phyloP scores from a whole-genome alignment of 2,329 filamentous ascomycete species.

The Ceratocystis alfenasii region DNA sequence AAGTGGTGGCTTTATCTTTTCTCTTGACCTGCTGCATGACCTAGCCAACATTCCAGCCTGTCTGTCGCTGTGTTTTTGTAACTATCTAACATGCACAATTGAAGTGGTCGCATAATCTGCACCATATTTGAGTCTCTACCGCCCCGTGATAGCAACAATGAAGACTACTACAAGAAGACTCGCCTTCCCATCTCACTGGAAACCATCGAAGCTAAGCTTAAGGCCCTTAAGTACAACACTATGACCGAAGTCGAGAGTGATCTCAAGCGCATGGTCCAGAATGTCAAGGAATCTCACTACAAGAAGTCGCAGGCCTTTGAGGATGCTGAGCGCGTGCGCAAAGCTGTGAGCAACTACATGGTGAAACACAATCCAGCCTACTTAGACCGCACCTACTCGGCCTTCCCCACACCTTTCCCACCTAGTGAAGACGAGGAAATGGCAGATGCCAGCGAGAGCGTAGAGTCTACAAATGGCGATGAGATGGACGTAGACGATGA shows the following conservation, averaged over 20 bases:
- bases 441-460: constrained; percentile 28
- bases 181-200: constrained; percentile 68
- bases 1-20: constrained; percentile 29
- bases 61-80: background rate
- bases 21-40: background rate
- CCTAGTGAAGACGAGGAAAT: constrained; percentile 35
- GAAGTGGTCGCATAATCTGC: constrained; percentile 60
- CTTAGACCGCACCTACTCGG: constrained; percentile 52
- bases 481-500: constrained; percentile 24
- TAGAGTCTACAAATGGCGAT: constrained; percentile 19
- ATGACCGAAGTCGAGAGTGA: constrained; percentile 71
- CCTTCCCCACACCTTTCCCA: constrained; percentile 61
- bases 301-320: constrained; percentile 61
- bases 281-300: constrained; percentile 74
- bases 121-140: constrained; percentile 64
- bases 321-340: constrained; percentile 76
- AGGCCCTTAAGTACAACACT: constrained; percentile 53
- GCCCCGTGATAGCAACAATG: constrained; percentile 44
- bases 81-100: constrained; percentile 24
- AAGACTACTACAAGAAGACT: constrained; percentile 67
- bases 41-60: background rate
- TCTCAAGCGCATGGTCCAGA: constrained; percentile 76
- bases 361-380: constrained; percentile 77
- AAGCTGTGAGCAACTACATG: constrained; percentile 81
- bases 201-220: constrained; percentile 63